Percentiles rank a stretch among this genome's conserved stretches.
These are phyloP conservation scores for Lyophyllum atratum DNA, from an alignment of 768 basidiomycete genomes.

Conservation along the genomic window DNA sequence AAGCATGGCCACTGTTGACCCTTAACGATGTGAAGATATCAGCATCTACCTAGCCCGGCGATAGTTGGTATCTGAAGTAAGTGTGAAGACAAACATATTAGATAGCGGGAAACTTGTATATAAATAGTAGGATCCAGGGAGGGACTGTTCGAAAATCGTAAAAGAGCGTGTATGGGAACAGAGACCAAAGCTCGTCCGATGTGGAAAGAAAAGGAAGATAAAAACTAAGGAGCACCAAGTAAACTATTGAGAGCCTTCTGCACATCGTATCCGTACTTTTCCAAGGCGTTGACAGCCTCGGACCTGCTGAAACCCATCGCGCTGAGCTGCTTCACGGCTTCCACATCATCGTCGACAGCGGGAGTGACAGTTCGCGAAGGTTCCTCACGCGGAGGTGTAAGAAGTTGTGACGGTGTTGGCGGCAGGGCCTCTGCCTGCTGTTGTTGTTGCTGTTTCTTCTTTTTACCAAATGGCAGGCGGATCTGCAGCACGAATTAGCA, in stretches of 20 bases:
- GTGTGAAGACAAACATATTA: neutral
- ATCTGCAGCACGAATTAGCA: slow-evolving; percentile 37
- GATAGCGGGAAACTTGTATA: neutral
- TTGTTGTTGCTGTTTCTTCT: slow-evolving; percentile 71
- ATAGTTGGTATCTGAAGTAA: neutral
- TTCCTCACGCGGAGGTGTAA: slow-evolving; percentile 49
- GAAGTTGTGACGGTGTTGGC: slow-evolving; percentile 38
- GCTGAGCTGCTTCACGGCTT: slow-evolving; percentile 76
- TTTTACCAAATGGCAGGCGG: slow-evolving; percentile 78
- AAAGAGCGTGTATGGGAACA: neutral
- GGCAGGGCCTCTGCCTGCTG: slow-evolving; percentile 49
- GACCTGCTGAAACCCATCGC: slow-evolving; percentile 89
- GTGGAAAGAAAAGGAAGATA: neutral
- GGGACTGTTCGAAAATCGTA: neutral
- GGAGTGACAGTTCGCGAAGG: slow-evolving; percentile 44
- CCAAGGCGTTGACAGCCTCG: slow-evolving; percentile 83
- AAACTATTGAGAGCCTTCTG: slow-evolving; percentile 75
- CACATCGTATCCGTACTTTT: slow-evolving; percentile 83
- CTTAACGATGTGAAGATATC: too few relatives aligned
- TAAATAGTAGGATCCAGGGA: neutral
- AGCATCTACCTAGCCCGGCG: too few relatives aligned
- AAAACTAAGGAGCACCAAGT: slow-evolving; percentile 31
- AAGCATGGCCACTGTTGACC: too few relatives aligned
- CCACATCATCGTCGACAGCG: slow-evolving; percentile 69
- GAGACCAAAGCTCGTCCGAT: neutral